phyloP scores from a whole-genome alignment of 176 grass and related monocot species.

The Oryza meridionalis region DNA sequence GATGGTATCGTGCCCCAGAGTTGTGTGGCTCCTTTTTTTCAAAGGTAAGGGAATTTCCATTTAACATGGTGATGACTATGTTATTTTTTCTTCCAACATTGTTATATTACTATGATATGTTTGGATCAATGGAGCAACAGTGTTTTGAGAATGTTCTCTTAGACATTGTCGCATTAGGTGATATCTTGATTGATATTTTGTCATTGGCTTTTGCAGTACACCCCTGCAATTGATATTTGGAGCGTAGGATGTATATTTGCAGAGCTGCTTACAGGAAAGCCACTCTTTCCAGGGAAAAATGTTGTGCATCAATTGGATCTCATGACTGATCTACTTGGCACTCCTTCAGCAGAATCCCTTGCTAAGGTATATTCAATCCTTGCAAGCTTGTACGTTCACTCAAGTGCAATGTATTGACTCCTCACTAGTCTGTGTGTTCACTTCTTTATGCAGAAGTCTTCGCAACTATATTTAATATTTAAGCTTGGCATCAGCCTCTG shows the following conservation, averaged over 20 bases:
- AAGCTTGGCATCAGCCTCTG: neutral
- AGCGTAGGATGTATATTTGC: slow-evolving; percentile 95
- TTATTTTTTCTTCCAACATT: slow-evolving; percentile 7
- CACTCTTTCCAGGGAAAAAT: slow-evolving; percentile 95
- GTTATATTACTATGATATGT: neutral
- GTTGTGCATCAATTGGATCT: slow-evolving; percentile 95
- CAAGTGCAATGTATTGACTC: neutral
- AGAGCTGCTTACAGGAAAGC: slow-evolving; percentile 86
- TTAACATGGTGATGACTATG: neutral
- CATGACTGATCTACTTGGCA: slow-evolving; percentile 92
- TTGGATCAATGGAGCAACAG: neutral
- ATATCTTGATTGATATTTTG: slow-evolving; percentile 9
- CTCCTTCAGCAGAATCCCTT: slow-evolving; percentile 80
- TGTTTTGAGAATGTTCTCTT: neutral
- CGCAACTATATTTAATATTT: neutral
- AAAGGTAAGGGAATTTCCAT: slow-evolving; percentile 58
- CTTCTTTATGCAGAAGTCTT: neutral
- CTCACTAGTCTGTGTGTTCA: neutral
- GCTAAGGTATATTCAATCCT: slow-evolving; percentile 55
- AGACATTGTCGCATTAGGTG: neutral
- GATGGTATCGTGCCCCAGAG: slow-evolving; percentile 94
- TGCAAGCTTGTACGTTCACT: neutral
- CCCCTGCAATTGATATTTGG: slow-evolving; percentile 94
- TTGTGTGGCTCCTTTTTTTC: slow-evolving; percentile 95
- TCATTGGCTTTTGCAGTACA: slow-evolving; percentile 69